Conservation (phyloP, 768 basidiomycete species). For the Suillus spraguei region DNA sequence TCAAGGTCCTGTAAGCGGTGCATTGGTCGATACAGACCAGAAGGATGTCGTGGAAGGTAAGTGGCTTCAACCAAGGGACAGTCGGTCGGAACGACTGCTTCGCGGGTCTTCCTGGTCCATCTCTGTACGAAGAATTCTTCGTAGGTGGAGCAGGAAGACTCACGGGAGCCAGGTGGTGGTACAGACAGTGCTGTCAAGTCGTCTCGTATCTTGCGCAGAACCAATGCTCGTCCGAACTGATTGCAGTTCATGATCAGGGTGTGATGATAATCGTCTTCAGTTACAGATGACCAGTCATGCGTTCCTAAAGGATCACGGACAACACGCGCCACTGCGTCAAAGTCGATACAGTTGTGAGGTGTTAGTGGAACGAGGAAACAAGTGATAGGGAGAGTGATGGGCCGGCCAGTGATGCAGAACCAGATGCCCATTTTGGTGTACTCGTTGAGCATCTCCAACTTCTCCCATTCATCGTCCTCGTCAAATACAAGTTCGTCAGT, state of each 20-base stretch:
- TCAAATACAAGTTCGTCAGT: slow-evolving; percentile 51
- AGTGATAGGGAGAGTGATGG: slow-evolving; percentile 51
- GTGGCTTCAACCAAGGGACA: slow-evolving; percentile 66
- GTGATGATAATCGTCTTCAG: slow-evolving; percentile 49
- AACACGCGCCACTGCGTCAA: slow-evolving; percentile 51
- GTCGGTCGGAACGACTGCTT: slow-evolving; percentile 48
- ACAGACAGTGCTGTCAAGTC: slow-evolving; percentile 69
- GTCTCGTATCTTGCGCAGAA: slow-evolving; percentile 58
- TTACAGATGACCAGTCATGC: slow-evolving; percentile 56
- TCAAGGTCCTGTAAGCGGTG: slow-evolving; percentile 29
- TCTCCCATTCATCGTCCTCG: slow-evolving; percentile 46
- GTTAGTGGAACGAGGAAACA: slow-evolving; percentile 70
- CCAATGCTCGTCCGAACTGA: slow-evolving; percentile 54
- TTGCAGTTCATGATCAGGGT: slow-evolving; percentile 57
- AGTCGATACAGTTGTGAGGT: slow-evolving; percentile 55
- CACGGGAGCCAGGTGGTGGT: slow-evolving; percentile 54
- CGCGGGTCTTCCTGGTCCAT: slow-evolving; percentile 52
- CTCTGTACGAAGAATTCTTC: slow-evolving; percentile 57
- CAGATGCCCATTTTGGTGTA: slow-evolving; percentile 66
- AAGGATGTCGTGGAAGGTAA: slow-evolving; percentile 43
- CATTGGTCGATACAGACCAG: slow-evolving; percentile 41
- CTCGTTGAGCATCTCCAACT: slow-evolving; percentile 57
- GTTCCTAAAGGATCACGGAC: slow-evolving; percentile 52
- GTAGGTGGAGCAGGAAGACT: slow-evolving; percentile 52
- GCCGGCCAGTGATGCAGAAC: slow-evolving; percentile 63